Conservation (phyloP, 495 filamentous ascomycete genomes). For the Penicillium verhagenii region DNA sequence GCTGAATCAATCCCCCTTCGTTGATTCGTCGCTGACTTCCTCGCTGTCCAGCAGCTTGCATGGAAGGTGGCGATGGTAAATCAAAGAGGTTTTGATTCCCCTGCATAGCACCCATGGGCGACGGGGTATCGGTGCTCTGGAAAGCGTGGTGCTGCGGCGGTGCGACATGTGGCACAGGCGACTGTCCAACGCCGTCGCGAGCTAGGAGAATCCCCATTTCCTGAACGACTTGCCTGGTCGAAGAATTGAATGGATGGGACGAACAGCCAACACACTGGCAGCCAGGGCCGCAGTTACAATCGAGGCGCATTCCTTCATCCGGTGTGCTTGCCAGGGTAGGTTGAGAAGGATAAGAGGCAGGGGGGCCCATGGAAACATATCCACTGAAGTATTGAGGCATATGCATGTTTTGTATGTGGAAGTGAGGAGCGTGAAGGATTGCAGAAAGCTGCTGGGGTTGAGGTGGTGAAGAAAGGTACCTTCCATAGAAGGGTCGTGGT, state of each 20-base stretch:
- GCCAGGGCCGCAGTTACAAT: constrained; percentile 63
- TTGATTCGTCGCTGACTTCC: no score
- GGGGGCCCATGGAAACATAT: constrained; percentile 10
- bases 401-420: no score
- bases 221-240: constrained; percentile 64
- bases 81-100: constrained; percentile 19
- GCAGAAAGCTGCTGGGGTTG: no score
- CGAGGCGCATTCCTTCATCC: constrained; percentile 34
- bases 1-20: constrained; percentile 45
- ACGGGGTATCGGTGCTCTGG: background rate
- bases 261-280: constrained; percentile 71
- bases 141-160: constrained; percentile 13
- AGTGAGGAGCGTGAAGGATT: no score
- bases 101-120: no score
- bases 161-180: no score
- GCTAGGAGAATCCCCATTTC: constrained; percentile 47
- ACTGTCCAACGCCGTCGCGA: constrained; percentile 14
- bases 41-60: constrained; percentile 16
- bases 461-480: no score
- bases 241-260: constrained; percentile 69
- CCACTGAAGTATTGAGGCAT: no score
- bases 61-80: constrained; percentile 14
- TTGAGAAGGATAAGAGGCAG: no score
- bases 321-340: constrained; percentile 6
- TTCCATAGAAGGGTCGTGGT: no score